Base-by-base conservation (phyloP, 345 rosid genomes). In the Mallotus nudiflorus region DNA sequence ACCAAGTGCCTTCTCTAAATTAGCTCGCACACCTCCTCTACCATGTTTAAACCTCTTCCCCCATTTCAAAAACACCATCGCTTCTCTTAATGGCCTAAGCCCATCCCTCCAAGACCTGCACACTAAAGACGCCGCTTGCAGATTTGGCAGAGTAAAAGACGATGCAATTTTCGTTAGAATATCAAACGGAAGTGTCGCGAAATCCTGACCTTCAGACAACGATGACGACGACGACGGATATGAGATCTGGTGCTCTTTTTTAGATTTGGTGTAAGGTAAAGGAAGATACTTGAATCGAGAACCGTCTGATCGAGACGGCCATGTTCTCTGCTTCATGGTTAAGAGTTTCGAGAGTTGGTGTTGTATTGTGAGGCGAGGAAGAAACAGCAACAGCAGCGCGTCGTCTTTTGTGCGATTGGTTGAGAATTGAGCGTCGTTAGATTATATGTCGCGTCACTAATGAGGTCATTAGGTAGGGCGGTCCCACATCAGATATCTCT, bases 41-140 rank as follows among this genome's bases (percentile, higher is more conserved):
- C 99, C 99, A 77, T 92, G 99, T 83, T 90, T 92, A 75, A 85
- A 89, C 71, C 84, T 82, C 80, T 95, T 95, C 16, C 99, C 98
- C 87, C 85, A 85, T 65, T 78, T 77, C 14, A 95, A 79, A 33
- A 92, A 51, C 82, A 84, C 13, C 97, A 92, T 89, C 66, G 92
- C 97, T 74, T 95, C 96, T 68, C 94, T 87, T 78, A 95, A 66
- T 65, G 98, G 97, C 27, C 82, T 82, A 14, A 95, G 87, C 55
- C 86, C 96, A 19, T 92, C 94, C 29, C 87, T 84, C 98, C 98
- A 95, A 33, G 98, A 69, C 51, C 73, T 83, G 82, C 98, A 94
- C 33, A 83, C 98, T 79, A 81, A 71, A 4, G 98, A 91, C 69
- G 88, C 92, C 45, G 88, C 81, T 50, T 76, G 85, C 19, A 94